Percentiles rank a stretch among this genome's conserved stretches.
Conservation (phyloP, 1,284 basidiomycete species). For the Baeospora myosura region DNA sequence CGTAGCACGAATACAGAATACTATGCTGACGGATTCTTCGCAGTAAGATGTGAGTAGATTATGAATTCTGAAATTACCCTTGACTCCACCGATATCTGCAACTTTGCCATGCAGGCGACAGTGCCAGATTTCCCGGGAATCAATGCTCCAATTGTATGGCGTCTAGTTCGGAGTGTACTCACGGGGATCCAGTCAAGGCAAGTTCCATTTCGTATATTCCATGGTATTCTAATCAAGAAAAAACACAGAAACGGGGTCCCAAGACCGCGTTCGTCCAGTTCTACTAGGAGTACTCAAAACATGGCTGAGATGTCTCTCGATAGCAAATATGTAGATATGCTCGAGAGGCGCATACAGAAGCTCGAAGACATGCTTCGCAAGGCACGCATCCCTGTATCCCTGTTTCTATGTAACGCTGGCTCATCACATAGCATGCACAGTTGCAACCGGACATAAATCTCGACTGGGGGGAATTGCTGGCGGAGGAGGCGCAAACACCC, state of each 20-base stretch:
- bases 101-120: constrained; percentile 32
- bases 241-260: too few relatives aligned
- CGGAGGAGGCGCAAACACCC: not conserved
- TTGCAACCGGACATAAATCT: not conserved
- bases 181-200: constrained; percentile 52
- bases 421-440: too few relatives aligned
- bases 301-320: constrained; percentile 6
- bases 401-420: too few relatives aligned
- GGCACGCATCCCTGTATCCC: too few relatives aligned
- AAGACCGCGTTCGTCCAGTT: too few relatives aligned
- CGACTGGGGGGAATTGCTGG: not conserved
- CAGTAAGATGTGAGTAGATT: constrained; percentile 49
- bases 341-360: not conserved
- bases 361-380: too few relatives aligned
- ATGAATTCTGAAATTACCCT: not conserved
- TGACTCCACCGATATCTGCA: not conserved
- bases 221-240: not conserved
- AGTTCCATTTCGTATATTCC: constrained; percentile 1
- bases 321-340: not conserved
- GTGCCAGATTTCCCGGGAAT: constrained; percentile 44
- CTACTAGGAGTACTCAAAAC: not conserved
- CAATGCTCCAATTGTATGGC: constrained; percentile 64
- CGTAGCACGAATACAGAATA: not conserved
- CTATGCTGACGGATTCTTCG: not conserved
- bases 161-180: constrained; percentile 59